Percentiles rank a stretch among this genome's conserved stretches.
phyloP scores from a whole-genome alignment of 2,329 filamentous ascomycete genomes.

The Trichophyton benhamiae region DNA sequence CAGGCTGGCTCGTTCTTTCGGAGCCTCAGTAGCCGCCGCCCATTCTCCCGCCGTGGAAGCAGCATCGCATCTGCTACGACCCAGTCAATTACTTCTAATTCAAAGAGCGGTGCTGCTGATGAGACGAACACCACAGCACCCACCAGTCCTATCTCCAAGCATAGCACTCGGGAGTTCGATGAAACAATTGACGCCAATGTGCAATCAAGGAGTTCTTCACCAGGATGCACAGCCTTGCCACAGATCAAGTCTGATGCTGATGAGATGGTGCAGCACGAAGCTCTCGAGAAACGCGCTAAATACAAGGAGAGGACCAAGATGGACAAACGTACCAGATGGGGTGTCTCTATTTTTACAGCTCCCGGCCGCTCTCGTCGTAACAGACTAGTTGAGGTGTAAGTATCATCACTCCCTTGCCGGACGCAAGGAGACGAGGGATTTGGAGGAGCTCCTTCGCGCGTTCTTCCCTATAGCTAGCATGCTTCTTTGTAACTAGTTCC shows the following conservation, averaged over 20 bases:
- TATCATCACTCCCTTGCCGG: too few species aligned
- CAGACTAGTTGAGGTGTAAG: not conserved
- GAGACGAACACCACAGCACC: not conserved
- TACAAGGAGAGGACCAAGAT: not conserved
- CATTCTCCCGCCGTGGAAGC: conserved; percentile 59
- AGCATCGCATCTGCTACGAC: conserved; percentile 34
- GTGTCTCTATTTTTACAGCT: conserved; percentile 12
- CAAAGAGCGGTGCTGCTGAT: conserved; percentile 6
- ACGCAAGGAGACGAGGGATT: not conserved
- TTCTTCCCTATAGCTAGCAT: not conserved
- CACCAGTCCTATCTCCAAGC: not conserved
- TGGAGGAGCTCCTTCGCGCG: not conserved
- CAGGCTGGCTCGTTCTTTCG: conserved; percentile 81
- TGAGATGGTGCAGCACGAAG: conserved; percentile 5
- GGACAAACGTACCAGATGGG: conserved; percentile 10
- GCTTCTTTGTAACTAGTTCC: not conserved
- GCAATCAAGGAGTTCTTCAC: not conserved
- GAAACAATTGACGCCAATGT: conserved; percentile 4
- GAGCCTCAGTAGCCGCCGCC: conserved; percentile 68
- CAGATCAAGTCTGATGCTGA: not conserved
- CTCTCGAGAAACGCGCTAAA: not conserved
- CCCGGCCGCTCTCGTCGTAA: conserved; percentile 5
- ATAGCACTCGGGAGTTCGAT: conserved; percentile 4
- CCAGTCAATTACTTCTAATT: conserved; percentile 7
- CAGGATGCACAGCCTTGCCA: conserved; percentile 4